Base-by-base conservation (phyloP, 306 rosid genomes). In the Glycyrrhiza uralensis region DNA sequence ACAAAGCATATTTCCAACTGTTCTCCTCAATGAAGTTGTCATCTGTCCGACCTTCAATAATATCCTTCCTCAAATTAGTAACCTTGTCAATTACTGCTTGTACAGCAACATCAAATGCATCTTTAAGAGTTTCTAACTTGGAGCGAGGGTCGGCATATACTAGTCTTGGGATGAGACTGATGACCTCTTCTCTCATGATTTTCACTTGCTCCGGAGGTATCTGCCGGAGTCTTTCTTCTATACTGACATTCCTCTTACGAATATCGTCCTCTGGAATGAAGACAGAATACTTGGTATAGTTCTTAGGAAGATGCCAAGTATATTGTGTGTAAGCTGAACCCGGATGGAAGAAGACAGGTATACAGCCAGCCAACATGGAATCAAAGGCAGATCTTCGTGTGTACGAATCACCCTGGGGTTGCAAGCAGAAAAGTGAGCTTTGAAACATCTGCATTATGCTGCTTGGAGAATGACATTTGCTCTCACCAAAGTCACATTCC, bases 391-490 rank as follows among this genome's bases (percentile, higher is more conserved):
- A 94, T 78, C 99, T 89, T 66, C 99, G 74, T 0, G 99, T 94
- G 79, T 86, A 94, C 7, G 99, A 94, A 77, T 94, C 99, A 0
- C 99, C 99, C 86, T 94, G 99, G 2, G 99, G 99, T 83, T 94
- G 99, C 69, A 94, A 73, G 81, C 99, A 94, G 96, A 89, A 94
- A 29, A 87, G 79, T 8, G 99, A 94, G 86, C 96, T 81, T 74
- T 94, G 99, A 82, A 94, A 94, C 99, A 94, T 94, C 82, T 89
- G 84, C 99, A 94, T 91, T 74, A 94, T 88, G 71, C 97, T 91
- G 83, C 97, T 86, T 1, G 99, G 99, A 42, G 92, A 94, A 80
- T 94, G 97, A 51, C 99, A 94, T 77, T 94, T 94, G 86, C 99
- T 94, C 80, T 94, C 99, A 18, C 99, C 99, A 59, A 89, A 89